These are phyloP conservation scores for Pyrus communis DNA, from an alignment of 306 rosid genomes.

Conservation along the genomic window DNA sequence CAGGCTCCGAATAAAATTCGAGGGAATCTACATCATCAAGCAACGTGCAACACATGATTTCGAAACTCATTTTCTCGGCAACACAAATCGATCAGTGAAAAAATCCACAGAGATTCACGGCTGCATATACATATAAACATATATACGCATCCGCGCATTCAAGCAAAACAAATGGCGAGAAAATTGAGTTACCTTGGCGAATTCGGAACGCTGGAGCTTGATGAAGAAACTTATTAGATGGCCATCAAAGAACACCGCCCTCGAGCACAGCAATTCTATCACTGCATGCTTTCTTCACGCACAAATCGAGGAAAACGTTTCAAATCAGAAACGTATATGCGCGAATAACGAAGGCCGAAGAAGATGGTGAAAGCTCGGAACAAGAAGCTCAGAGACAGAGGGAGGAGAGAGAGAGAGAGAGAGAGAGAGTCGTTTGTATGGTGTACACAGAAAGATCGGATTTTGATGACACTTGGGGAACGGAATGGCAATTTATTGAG, in stretches of 20 bases:
- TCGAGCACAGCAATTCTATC: not conserved
- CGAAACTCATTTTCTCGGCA: slow-evolving; percentile 7
- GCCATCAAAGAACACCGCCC: slow-evolving; percentile 29
- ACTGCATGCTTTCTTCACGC: not conserved
- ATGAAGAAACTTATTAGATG: slow-evolving; percentile 22
- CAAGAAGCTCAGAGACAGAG: not conserved
- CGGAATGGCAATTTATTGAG: not conserved
- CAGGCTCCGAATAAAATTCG: not conserved
- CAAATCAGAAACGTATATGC: not conserved
- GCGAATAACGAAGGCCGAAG: not conserved
- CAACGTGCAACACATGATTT: not conserved
- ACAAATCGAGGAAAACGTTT: not conserved
- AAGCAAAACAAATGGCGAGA: not conserved
- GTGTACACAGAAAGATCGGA: slow-evolving; percentile 3
- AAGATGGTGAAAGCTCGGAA: not conserved
- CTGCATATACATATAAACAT: not conserved
- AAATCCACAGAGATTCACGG: not conserved
- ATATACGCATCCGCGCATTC: not conserved
- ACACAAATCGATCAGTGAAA: not conserved
- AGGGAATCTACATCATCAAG: not conserved
- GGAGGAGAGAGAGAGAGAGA: not conserved
- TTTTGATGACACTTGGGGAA: not conserved
- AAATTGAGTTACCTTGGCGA: slow-evolving; percentile 3
- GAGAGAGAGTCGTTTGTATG: not conserved
- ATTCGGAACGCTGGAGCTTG: not conserved